phyloP scores from a whole-genome alignment of 2,329 filamentous ascomycete genomes.

The Cytospora leucostoma region DNA sequence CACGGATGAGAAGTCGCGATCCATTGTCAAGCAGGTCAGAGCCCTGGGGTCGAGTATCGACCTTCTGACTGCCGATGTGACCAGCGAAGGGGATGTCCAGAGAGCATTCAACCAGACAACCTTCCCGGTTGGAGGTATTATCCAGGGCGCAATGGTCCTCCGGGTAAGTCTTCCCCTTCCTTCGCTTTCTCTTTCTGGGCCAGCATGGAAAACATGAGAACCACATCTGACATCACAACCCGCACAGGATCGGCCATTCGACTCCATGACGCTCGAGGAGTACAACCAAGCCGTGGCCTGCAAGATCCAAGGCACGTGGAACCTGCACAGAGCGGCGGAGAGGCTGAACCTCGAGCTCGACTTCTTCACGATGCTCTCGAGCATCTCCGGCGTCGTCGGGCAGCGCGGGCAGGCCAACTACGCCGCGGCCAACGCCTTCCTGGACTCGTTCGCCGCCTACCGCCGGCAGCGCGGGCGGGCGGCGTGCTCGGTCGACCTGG shows the following conservation, averaged over 20 bases:
- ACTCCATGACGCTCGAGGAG: background rate
- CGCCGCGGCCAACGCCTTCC: conserved; percentile 40
- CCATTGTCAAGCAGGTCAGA: conserved; percentile 30
- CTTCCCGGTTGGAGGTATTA: conserved; percentile 44
- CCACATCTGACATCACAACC: too few relatives aligned
- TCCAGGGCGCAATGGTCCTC: conserved; percentile 50
- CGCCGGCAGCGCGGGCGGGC: conserved; percentile 36
- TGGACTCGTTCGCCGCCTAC: conserved; percentile 38
- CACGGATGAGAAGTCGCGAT: background rate
- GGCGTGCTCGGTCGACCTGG: conserved; percentile 40
- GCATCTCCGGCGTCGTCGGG: conserved; percentile 33
- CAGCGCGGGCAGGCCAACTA: conserved; percentile 37
- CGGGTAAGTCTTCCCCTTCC: background rate
- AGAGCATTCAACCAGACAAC: conserved; percentile 28
- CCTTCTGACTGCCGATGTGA: conserved; percentile 34
- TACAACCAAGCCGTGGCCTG: conserved; percentile 32
- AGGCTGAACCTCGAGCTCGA: conserved; percentile 32
- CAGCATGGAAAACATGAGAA: too few relatives aligned
- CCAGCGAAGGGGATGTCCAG: conserved; percentile 34
- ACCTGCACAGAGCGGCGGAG: conserved; percentile 39
- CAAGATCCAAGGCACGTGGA: conserved; percentile 44
- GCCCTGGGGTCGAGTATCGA: conserved; percentile 30
- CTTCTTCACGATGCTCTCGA: conserved; percentile 42
- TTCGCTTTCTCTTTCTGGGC: too few relatives aligned
- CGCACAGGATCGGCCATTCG: background rate